Evolutionary conservation across 2,329 filamentous ascomycete species (phyloP).

Genomic region (Alternaria longipes): DNA sequence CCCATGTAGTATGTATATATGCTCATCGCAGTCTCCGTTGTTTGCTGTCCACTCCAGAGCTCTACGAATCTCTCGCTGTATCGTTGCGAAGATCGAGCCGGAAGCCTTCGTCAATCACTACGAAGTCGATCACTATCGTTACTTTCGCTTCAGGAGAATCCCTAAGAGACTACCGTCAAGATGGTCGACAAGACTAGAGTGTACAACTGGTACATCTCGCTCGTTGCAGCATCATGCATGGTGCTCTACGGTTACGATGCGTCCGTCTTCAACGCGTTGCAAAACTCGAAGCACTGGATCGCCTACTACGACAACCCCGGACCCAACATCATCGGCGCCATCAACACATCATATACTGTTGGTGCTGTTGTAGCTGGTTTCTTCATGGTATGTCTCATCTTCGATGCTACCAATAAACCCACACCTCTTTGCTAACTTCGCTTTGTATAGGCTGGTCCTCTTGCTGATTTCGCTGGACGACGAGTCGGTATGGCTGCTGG

Average conservation of each 20-base stretch:
- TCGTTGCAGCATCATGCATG: conserved; percentile 77
- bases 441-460: conserved; percentile 61
- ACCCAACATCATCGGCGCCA: conserved; percentile 60
- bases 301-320: conserved; percentile 66
- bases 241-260: conserved; percentile 79
- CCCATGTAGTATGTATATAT: conserved; percentile 34
- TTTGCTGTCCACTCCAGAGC: conserved; percentile 18
- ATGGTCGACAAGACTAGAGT: conserved; percentile 51
- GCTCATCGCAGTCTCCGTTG: conserved; percentile 11
- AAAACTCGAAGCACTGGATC: conserved; percentile 73
- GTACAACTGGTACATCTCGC: conserved; percentile 70
- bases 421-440: neutral
- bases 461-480: conserved; percentile 69
- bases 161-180: conserved; percentile 22
- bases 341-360: conserved; percentile 76
- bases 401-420: neutral
- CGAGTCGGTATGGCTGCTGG: conserved; percentile 72
- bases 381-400: conserved; percentile 58
- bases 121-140: neutral
- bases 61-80: conserved; percentile 28
- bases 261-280: conserved; percentile 76
- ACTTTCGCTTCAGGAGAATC: neutral
- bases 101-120: conserved; percentile 7
- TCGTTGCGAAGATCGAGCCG: conserved; percentile 25
- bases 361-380: conserved; percentile 75